These are phyloP conservation scores for Shiraia bambusicola DNA, from an alignment of 2,329 filamentous ascomycete genomes.

Conservation along the genomic window DNA sequence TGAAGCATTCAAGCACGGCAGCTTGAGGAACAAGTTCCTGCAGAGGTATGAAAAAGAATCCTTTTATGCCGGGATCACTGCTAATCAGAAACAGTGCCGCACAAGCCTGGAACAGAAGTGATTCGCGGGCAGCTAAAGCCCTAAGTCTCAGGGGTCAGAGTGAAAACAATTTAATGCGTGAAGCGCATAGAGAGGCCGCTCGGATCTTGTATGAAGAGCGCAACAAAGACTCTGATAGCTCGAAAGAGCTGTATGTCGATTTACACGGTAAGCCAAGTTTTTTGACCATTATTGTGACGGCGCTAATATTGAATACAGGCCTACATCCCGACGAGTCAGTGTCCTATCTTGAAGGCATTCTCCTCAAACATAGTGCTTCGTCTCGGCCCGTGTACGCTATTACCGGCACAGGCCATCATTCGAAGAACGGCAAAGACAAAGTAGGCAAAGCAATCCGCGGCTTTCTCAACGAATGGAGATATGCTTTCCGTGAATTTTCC, in stretches of 20 bases:
- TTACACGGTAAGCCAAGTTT: conserved; percentile 64
- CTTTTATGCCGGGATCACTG: background rate
- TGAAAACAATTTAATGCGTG: conserved; percentile 96
- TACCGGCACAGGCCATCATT: conserved; percentile 94
- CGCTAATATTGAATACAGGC: conserved; percentile 45
- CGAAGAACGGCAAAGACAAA: conserved; percentile 98
- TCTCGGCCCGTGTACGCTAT: conserved; percentile 85
- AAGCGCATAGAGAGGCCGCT: conserved; percentile 92
- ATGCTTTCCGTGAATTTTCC: conserved; percentile 93
- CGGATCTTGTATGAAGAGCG: conserved; percentile 90
- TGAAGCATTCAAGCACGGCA: conserved; percentile 96
- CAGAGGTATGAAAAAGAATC: conserved; percentile 65
- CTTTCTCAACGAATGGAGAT: conserved; percentile 94
- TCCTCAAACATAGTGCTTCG: conserved; percentile 76
- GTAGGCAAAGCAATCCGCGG: conserved; percentile 89
- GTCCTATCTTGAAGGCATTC: conserved; percentile 84
- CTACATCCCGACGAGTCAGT: conserved; percentile 97
- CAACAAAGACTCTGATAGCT: conserved; percentile 65
- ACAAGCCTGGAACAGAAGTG: conserved; percentile 97
- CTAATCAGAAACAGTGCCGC: conserved; percentile 65
- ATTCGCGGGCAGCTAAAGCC: conserved; percentile 92
- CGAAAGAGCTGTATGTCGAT: conserved; percentile 85
- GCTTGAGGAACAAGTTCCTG: conserved; percentile 92
- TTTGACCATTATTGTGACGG: background rate
- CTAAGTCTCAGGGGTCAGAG: conserved; percentile 91